Percentiles rank a stretch among this genome's conserved stretches.
These are phyloP conservation scores for Candida mesenterica DNA, from an alignment of 1,139 yeast species.

Conservation along the genomic window DNA sequence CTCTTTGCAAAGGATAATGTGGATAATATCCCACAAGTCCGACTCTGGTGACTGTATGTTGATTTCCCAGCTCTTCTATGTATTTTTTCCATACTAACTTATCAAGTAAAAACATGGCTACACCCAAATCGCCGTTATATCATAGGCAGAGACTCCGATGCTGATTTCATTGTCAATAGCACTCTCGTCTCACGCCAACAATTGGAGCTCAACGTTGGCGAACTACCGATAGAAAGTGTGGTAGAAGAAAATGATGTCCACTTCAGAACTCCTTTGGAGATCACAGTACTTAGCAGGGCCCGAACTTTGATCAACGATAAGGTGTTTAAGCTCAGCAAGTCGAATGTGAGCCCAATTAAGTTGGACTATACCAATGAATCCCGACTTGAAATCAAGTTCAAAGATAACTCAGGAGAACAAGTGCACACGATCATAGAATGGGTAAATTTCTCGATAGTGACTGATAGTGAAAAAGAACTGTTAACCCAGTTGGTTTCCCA, in stretches of 20 bases:
- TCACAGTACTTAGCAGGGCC: slow-evolving; percentile 32
- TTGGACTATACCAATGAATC: slow-evolving; percentile 17
- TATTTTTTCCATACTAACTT: too few species aligned
- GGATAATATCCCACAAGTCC: slow-evolving; percentile 13
- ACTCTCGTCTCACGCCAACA: slow-evolving; percentile 33
- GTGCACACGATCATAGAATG: slow-evolving; percentile 21
- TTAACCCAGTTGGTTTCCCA: slow-evolving; percentile 9
- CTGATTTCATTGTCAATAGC: slow-evolving; percentile 23
- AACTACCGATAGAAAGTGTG: background rate
- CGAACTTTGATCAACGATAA: slow-evolving; percentile 30
- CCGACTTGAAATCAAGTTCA: slow-evolving; percentile 20
- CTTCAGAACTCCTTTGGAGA: slow-evolving; percentile 20
- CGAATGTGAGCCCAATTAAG: slow-evolving; percentile 16
- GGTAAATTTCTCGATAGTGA: slow-evolving; percentile 22
- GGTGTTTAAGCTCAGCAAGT: slow-evolving; percentile 22
- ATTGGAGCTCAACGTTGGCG: slow-evolving; percentile 22
- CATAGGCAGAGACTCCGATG: slow-evolving; percentile 33
- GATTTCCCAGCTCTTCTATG: background rate
- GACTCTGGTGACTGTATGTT: background rate
- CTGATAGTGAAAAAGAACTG: slow-evolving; percentile 1
- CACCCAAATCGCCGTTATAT: slow-evolving; percentile 20
- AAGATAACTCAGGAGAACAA: slow-evolving; percentile 8
- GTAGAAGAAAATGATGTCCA: slow-evolving; percentile 8
- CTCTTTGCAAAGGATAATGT: too few species aligned
- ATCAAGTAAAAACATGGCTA: too few species aligned